Evolutionary conservation across 768 basidiomycete species (phyloP), one percentile per base, ranked within the genome.

Genomic region (Phanerochaete sordida): DNA sequence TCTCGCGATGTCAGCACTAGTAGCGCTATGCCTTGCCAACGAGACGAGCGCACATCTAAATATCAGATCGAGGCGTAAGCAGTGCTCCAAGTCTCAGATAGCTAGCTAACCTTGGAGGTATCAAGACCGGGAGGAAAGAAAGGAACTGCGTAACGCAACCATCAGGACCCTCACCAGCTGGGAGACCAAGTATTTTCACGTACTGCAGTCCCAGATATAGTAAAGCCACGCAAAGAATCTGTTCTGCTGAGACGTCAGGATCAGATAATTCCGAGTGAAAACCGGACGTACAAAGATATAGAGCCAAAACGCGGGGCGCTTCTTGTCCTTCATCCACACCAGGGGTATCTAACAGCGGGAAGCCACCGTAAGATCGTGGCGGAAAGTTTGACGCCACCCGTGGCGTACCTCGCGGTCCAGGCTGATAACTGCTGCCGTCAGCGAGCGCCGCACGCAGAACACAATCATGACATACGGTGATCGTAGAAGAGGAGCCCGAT

Each of bases 401-500:
- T 37, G 24, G 28, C 27, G 12, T 61, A 50, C 63, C 44, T 64
- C 63, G 2, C 35, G 45, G 45, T 61, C 59, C 5, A 64, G 43
- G 33, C 24, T 61, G 27, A 64, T 37, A 23, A 64, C 63, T 64
- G 44, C 8, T 13, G 19, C 7, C 44, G 44, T 46, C 8, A 46
- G 44, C 23, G 19, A 21, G 47, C 21, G 4, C 12, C 26, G 47
- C 15, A 4, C n/a, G 12, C 31, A 2, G 21, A 53, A 35, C 30
- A 53, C 2, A 16, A 37, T 16, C 19, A 2, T 1, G 3, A 61
- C 63, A 33, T 23, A 64, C 63, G 12, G 30, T 61, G 56, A 55
- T 64, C 63, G 44, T 64, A 64, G 39, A 57, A 56, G 26, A 64
- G 51, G 2, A 64, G 56, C 1, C 47, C 55, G 16, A 64, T 53